phyloP scores from a whole-genome alignment of 441 rosid species.

The Populus hybrid region DNA sequence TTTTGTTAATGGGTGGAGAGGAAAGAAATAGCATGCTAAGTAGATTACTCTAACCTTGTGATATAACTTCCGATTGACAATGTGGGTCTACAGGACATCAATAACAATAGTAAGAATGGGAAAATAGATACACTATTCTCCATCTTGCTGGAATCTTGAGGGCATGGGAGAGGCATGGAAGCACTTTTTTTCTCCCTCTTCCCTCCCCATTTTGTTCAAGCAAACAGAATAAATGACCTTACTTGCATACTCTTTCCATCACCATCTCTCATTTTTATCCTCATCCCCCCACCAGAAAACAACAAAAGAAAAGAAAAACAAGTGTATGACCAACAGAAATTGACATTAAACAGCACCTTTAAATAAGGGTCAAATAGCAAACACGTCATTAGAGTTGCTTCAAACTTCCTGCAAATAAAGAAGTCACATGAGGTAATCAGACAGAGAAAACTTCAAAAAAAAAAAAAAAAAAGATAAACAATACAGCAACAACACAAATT shows the following conservation, averaged over 20 bases:
- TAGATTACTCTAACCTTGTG: background rate
- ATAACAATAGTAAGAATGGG: background rate
- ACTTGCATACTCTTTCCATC: background rate
- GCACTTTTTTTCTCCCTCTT: background rate
- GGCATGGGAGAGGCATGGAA: background rate
- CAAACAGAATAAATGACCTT: background rate
- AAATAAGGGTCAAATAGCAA: constrained; percentile 80
- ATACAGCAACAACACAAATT: constrained; percentile 8
- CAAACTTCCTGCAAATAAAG: constrained; percentile 59
- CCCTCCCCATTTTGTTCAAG: constrained; percentile 1
- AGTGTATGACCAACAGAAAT: constrained; percentile 6
- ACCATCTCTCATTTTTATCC: background rate
- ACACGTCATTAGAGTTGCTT: constrained; percentile 80
- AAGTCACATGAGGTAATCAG: constrained; percentile 20
- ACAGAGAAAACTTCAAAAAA: background rate
- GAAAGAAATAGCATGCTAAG: constrained; percentile 3
- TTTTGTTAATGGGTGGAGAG: background rate
- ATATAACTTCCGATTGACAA: background rate
- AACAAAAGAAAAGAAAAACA: background rate
- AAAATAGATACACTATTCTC: background rate
- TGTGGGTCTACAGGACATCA: background rate
- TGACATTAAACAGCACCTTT: constrained; percentile 51
- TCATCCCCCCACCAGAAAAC: background rate
- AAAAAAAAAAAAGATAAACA: constrained; percentile 2
- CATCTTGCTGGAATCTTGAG: background rate